Base-by-base conservation (phyloP, 2,329 filamentous ascomycete species). In the Uncinocarpus reesii region DNA sequence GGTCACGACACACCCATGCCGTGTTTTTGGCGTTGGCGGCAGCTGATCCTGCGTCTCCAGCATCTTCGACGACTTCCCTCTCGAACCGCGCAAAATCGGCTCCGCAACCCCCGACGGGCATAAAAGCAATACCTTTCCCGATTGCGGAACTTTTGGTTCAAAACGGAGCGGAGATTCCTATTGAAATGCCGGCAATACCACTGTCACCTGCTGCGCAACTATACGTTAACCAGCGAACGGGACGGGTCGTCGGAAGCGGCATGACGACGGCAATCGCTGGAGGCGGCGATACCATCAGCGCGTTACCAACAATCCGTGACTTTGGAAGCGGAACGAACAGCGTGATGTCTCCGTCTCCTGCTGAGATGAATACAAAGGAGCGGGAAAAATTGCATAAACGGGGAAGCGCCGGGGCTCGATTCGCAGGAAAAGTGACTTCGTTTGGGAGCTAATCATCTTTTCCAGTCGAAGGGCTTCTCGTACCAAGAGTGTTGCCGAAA, bases 21-120 rank as follows among this genome's bases (percentile, higher is more conserved):
- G 78, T 96, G 13, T 96, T 89, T 70, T 74, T 98, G 35, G 93
- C 93, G 13, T 77, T 98, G 20, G 88, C 88, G 18, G 88, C 90
- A 4, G 89, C 89, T 2, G 92, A 98, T 60, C 92, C 92, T 2
- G 89, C 89, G 18, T 75, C 84, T 0, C 88, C 89, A 65, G 24
- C 31, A 26, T 48, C 51, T 3, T 41, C 45, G 7, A 42, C 47
- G 31, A 7, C 36, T 23, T 31, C 21, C 35, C 20, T 54, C 49
- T 23, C 53, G 21, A n/a, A 24, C 21, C 34, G 49, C 20, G 47
- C 57, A 21, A 55, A 48, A 38, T 56, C 57, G 11, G 70, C 73
- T 1, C 62, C 69, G 16, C 65, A 67, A 16, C 53, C 58, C 13
- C 57, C 68, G 41, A 62, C 60, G 42, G 68, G 64, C 4, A 65